Conservation (phyloP, 768 basidiomycete genomes). For the Mycena epipterygia region DNA sequence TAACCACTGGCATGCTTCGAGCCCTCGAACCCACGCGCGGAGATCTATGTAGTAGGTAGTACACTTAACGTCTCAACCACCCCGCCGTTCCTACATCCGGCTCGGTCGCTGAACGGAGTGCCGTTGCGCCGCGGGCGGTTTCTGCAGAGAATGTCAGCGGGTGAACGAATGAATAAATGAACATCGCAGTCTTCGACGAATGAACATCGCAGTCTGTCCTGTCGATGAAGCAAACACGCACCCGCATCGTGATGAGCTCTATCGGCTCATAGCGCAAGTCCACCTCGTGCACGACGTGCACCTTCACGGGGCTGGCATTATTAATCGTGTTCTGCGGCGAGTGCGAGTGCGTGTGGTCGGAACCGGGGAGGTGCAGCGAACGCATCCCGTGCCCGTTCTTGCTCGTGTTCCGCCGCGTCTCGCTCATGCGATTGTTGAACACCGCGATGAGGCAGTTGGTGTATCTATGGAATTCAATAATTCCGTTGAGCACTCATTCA, state of each 20-base stretch:
- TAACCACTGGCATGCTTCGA: too few relatives aligned
- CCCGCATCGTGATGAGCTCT: slow-evolving; percentile 1
- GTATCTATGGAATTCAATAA: slow-evolving; percentile 4
- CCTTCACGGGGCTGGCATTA: not conserved
- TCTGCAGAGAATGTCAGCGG: too few relatives aligned
- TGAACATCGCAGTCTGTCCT: too few relatives aligned
- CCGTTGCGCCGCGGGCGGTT: too few relatives aligned
- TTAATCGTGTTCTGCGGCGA: not conserved
- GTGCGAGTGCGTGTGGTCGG: not conserved
- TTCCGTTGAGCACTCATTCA: not conserved
- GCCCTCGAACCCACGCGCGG: too few relatives aligned
- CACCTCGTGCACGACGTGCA: slow-evolving; percentile 27
- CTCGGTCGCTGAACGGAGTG: too few relatives aligned
- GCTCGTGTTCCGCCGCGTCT: not conserved
- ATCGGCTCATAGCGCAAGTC: not conserved
- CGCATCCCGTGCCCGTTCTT: not conserved
- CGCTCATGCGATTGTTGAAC: slow-evolving; percentile 25
- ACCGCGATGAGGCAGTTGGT: slow-evolving; percentile 28
- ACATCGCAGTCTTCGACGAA: too few relatives aligned
- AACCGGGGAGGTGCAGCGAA: slow-evolving; percentile 17
- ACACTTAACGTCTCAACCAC: too few relatives aligned
- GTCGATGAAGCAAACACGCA: too few relatives aligned
- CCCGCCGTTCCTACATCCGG: too few relatives aligned
- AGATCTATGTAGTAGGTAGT: too few relatives aligned
- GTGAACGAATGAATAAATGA: too few relatives aligned